These are phyloP conservation scores for Aureobasidium sp. DNA, from an alignment of 2,329 filamentous ascomycete species.

Conservation along the genomic window DNA sequence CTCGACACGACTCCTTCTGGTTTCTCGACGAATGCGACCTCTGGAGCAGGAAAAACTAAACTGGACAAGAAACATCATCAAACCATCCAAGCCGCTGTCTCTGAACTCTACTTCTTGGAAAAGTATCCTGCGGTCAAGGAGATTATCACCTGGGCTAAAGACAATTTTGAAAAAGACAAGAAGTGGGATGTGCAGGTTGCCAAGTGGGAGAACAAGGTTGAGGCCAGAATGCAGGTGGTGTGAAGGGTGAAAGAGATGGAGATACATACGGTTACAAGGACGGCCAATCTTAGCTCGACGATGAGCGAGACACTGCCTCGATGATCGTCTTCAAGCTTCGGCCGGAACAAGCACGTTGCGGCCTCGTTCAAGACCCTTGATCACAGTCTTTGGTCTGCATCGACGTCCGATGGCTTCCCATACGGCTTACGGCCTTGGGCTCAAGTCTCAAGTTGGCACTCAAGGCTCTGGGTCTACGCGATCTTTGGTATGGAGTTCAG, in stretches of 20 bases:
- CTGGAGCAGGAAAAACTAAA: constrained; percentile 12
- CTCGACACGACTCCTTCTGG: background rate
- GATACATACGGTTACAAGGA: background rate
- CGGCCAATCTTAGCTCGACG: too few species aligned
- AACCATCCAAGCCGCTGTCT: constrained; percentile 43
- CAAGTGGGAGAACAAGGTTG: constrained; percentile 14
- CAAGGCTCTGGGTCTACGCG: too few species aligned
- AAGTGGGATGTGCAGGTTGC: constrained; percentile 8
- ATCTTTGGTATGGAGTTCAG: too few species aligned
- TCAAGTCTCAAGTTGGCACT: too few species aligned
- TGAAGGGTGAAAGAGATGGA: background rate
- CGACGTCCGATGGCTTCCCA: too few species aligned
- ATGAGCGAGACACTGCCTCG: too few species aligned
- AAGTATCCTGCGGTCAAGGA: constrained; percentile 41
- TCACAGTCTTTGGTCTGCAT: too few species aligned
- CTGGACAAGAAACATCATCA: constrained; percentile 23
- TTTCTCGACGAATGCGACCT: too few species aligned
- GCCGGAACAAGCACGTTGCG: too few species aligned
- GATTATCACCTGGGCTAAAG: constrained; percentile 19
- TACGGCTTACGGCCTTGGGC: too few species aligned
- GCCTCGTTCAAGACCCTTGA: too few species aligned
- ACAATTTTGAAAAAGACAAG: constrained; percentile 18
- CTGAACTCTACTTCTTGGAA: constrained; percentile 51
- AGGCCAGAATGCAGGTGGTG: constrained; percentile 13
- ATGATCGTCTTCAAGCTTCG: too few species aligned